A percentile compares a stretch with the other conserved stretches of the same genome.
Evolutionary conservation across 2,329 filamentous ascomycete species (phyloP).

Genomic region (Cercospora nicotianae): DNA sequence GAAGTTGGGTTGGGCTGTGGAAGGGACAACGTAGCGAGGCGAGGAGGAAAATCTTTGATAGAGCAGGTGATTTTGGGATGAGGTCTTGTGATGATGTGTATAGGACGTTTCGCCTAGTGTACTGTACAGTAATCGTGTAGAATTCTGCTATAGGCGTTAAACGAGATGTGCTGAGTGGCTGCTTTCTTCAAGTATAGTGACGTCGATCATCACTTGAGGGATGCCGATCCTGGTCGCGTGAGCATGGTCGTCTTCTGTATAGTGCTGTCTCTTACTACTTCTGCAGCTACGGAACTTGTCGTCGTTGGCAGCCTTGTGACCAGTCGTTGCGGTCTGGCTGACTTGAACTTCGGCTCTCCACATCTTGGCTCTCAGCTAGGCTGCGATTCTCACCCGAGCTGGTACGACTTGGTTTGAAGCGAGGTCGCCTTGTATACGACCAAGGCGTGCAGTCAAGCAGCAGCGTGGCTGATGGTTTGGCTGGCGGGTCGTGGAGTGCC

Average conservation of each 20-base stretch:
- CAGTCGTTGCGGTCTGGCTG: neutral
- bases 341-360: neutral
- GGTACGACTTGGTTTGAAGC: neutral
- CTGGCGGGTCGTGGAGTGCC: neutral
- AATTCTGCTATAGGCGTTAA: neutral
- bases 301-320: neutral
- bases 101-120: neutral
- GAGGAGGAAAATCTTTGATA: neutral
- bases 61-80: neutral
- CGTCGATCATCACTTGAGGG: neutral
- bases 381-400: neutral
- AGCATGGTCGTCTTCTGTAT: neutral
- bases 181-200: neutral
- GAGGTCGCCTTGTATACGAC: neutral
- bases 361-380: neutral
- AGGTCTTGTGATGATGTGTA: neutral
- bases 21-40: neutral
- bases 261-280: neutral
- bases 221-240: constrained; percentile 7
- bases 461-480: neutral
- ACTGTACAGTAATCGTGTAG: neutral
- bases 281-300: neutral
- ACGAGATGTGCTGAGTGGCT: neutral
- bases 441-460: neutral
- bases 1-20: neutral